Evolutionary conservation across 768 basidiomycete species (phyloP).

Genomic region (Suillus fuscotomentosus): DNA sequence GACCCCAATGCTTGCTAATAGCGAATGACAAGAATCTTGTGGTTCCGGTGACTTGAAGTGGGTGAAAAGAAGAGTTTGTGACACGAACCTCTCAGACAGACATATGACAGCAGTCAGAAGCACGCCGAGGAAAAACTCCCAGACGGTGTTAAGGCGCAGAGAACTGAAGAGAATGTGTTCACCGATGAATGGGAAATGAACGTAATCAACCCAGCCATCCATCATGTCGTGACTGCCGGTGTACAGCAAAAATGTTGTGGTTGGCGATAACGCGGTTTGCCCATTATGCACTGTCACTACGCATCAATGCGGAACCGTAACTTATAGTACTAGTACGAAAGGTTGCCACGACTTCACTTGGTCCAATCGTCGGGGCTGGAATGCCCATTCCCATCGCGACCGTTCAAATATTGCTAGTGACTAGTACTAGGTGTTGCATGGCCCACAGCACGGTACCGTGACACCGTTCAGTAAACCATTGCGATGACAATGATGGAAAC

Average conservation of each 20-base stretch:
- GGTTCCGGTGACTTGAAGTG: slow-evolving; percentile 4
- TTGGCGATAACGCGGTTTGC: not conserved
- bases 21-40: slow-evolving; percentile 50
- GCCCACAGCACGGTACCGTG: not conserved
- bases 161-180: slow-evolving; percentile 44
- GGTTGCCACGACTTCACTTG: not conserved
- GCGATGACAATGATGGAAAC: not conserved
- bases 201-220: slow-evolving; percentile 48
- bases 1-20: slow-evolving; percentile 48
- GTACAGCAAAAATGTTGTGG: not conserved
- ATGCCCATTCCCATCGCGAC: not conserved
- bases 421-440: not conserved
- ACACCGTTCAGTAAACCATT: not conserved
- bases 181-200: slow-evolving; percentile 41
- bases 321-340: not conserved
- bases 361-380: not conserved
- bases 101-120: slow-evolving; percentile 49
- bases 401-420: not conserved
- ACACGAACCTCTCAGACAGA: slow-evolving; percentile 52
- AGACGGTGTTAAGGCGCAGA: slow-evolving; percentile 46
- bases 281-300: not conserved
- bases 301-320: not conserved
- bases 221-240: slow-evolving; percentile 13
- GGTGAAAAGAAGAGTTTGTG: not conserved
- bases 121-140: slow-evolving; percentile 46